A percentile compares a stretch with the other conserved stretches of the same genome.
phyloP scores from a whole-genome alignment of 2,329 filamentous ascomycete genomes.

The Penicillium palitans region DNA sequence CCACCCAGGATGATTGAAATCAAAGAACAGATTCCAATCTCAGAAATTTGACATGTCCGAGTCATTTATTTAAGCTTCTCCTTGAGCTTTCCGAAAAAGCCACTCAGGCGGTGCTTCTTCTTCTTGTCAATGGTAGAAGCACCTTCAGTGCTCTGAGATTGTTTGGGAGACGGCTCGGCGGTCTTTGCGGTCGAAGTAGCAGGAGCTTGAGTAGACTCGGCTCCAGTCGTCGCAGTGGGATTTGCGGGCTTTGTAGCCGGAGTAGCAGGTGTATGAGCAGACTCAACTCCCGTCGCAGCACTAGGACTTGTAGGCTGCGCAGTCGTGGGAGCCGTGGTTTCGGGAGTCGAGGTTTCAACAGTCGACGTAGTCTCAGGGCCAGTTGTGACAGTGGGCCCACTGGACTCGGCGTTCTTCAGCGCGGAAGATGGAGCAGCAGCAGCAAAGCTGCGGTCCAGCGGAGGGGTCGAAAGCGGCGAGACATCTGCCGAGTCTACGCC shows the following conservation, averaged over 20 bases:
- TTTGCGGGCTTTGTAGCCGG: slow-evolving; percentile 20
- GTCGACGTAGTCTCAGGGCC: slow-evolving; percentile 17
- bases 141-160: slow-evolving; percentile 12
- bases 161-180: slow-evolving; percentile 13
- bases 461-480: slow-evolving; percentile 29
- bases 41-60: neutral
- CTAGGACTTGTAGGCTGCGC: slow-evolving; percentile 20
- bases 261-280: slow-evolving; percentile 22
- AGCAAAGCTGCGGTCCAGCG: slow-evolving; percentile 19
- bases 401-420: slow-evolving; percentile 7
- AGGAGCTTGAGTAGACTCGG: slow-evolving; percentile 22
- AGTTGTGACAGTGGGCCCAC: slow-evolving; percentile 20
- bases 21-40: neutral
- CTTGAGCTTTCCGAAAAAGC: slow-evolving; percentile 59
- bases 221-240: slow-evolving; percentile 28
- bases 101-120: slow-evolving; percentile 66
- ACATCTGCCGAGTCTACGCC: slow-evolving; percentile 28
- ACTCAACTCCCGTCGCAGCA: slow-evolving; percentile 28
- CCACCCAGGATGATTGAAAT: neutral
- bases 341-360: slow-evolving; percentile 19
- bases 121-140: slow-evolving; percentile 35
- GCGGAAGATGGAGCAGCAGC: slow-evolving; percentile 15
- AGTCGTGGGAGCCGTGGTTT: slow-evolving; percentile 1
- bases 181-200: slow-evolving; percentile 24
- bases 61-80: slow-evolving; percentile 50